phyloP scores from a whole-genome alignment of 208 protist species.

The Leishmania tropica region DNA sequence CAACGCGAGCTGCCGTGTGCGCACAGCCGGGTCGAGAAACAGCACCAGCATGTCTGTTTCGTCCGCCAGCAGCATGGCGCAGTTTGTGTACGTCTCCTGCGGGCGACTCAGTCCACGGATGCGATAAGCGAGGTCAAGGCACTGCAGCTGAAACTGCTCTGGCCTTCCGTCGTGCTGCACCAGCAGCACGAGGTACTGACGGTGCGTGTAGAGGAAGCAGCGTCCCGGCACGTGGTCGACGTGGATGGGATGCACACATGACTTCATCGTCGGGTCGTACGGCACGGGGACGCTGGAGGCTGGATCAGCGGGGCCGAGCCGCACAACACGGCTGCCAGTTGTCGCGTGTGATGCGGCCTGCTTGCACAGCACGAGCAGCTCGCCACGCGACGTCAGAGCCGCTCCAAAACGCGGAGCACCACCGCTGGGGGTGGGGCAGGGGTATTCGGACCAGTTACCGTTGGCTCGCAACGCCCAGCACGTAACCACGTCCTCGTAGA shows the following conservation, averaged over 20 bases:
- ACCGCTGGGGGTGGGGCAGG: constrained; percentile 33
- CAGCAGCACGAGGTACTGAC: constrained; percentile 87
- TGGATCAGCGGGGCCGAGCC: constrained; percentile 7
- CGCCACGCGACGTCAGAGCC: constrained; percentile 40
- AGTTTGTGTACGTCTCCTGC: constrained; percentile 65
- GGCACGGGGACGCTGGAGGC: neutral
- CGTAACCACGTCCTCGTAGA: constrained; percentile 61
- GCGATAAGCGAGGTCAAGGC: constrained; percentile 92
- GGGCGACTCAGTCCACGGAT: constrained; percentile 84
- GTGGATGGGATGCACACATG: constrained; percentile 77
- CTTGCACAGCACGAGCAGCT: constrained; percentile 38
- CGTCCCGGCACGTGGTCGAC: constrained; percentile 55
- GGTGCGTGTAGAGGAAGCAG: constrained; percentile 68
- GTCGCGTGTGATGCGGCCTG: neutral
- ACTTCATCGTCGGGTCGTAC: constrained; percentile 54
- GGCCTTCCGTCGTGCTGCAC: constrained; percentile 46
- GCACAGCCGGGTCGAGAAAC: constrained; percentile 49
- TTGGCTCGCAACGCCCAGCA: constrained; percentile 42
- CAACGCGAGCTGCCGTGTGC: constrained; percentile 10
- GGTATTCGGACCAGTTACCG: constrained; percentile 45
- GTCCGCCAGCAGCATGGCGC: constrained; percentile 82
- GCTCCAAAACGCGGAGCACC: constrained; percentile 31
- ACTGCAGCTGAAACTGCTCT: constrained; percentile 65
- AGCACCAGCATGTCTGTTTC: constrained; percentile 84
- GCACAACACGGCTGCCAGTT: constrained; percentile 14